Conservation (phyloP, 2,329 filamentous ascomycete genomes). For the Penicillium expansum region DNA sequence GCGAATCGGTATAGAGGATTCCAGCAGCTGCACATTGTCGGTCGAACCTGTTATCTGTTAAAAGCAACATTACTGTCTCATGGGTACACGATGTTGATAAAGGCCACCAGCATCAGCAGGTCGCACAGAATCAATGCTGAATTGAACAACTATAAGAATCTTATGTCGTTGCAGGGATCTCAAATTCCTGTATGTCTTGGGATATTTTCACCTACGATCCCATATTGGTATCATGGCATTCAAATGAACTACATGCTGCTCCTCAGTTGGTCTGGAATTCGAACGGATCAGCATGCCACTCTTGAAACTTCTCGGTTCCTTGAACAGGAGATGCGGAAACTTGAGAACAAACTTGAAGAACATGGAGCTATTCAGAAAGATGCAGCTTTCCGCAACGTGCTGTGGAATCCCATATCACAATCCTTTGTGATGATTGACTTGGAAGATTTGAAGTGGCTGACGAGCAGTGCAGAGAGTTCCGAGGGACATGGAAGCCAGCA, state of each 20-base stretch:
- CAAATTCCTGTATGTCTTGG: conserved; percentile 28
- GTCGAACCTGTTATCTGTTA: conserved; percentile 28
- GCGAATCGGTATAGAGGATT: conserved; percentile 21
- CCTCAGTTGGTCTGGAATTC: conserved; percentile 18
- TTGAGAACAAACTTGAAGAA: conserved; percentile 14
- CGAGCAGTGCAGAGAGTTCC: neutral
- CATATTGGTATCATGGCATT: conserved; percentile 30
- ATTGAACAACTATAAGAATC: conserved; percentile 23
- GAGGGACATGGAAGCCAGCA: neutral
- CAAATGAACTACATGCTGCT: conserved; percentile 21
- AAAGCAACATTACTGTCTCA: conserved; percentile 27
- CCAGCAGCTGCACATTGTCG: conserved; percentile 24
- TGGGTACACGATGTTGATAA: conserved; percentile 31
- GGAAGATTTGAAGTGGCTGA: conserved; percentile 24
- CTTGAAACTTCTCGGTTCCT: neutral
- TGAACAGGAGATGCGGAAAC: conserved; percentile 10
- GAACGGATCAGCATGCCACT: conserved; percentile 1
- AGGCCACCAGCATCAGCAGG: conserved; percentile 23
- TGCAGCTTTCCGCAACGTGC: conserved; percentile 25
- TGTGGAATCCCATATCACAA: conserved; percentile 20
- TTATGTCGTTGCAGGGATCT: conserved; percentile 24
- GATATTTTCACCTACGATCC: conserved; percentile 17
- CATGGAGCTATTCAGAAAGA: conserved; percentile 21
- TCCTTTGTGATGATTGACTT: conserved; percentile 27
- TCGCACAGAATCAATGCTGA: conserved; percentile 22